Evolutionary conservation across 148 eudicot genomes (phyloP).

Genomic region (Pouteria glomerata): DNA sequence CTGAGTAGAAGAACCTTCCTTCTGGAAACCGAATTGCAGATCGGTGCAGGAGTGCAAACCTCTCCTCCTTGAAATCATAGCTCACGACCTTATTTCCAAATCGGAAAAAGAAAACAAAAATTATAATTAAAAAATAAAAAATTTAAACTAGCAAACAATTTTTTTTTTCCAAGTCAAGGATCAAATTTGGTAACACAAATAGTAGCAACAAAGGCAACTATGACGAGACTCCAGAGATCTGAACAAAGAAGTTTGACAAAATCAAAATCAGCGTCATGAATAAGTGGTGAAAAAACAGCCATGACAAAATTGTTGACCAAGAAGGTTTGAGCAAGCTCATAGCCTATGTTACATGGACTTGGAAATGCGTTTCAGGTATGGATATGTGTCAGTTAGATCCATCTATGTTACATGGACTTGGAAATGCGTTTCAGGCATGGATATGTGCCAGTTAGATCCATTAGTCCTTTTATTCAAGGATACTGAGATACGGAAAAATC

Average conservation of each 20-base stretch:
- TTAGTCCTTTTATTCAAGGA: no score
- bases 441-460: no score
- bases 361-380: no score
- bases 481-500: no score
- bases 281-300: no score
- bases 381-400: no score
- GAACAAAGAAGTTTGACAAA: background rate
- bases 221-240: background rate
- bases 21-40: slow-evolving; percentile 76
- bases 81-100: slow-evolving; percentile 63
- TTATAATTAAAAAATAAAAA: background rate
- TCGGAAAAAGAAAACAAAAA: background rate
- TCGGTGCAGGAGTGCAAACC: slow-evolving; percentile 72
- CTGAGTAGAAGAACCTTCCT: slow-evolving; percentile 59
- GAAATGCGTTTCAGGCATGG: no score
- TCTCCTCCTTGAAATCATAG: slow-evolving; percentile 86
- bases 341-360: no score
- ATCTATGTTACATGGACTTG: no score
- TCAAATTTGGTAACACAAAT: background rate
- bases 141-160: no score
- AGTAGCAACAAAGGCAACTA: background rate
- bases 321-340: no score
- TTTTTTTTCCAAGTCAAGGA: background rate
- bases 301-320: no score
- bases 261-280: background rate